Conservation (phyloP, 495 filamentous ascomycete species). For the Aspergillus nidulans region DNA sequence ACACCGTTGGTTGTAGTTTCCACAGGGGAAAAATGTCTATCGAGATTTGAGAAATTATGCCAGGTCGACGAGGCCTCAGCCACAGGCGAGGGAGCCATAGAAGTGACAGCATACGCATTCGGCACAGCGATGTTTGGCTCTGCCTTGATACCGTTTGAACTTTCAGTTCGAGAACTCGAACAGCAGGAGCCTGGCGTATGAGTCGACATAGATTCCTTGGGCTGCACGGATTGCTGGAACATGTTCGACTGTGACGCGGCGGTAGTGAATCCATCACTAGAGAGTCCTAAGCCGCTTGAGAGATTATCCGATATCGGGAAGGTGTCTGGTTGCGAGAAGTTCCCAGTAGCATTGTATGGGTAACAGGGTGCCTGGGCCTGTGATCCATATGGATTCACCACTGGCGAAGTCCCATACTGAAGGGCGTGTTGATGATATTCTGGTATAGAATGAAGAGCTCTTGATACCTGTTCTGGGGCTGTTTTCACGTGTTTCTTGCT, state of each 20-base stretch:
- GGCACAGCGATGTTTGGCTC: background rate
- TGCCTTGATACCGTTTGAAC: background rate
- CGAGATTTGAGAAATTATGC: background rate
- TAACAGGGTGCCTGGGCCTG: background rate
- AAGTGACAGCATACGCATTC: background rate
- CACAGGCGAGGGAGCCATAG: background rate
- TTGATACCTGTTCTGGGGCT: conserved; percentile 25
- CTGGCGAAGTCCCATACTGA: conserved; percentile 18
- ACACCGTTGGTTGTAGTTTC: background rate
- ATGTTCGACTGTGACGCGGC: conserved; percentile 32
- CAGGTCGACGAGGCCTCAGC: background rate
- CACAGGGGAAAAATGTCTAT: conserved; percentile 1
- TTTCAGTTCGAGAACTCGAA: conserved; percentile 14
- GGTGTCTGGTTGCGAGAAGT: background rate
- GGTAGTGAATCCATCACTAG: background rate
- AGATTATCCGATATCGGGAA: background rate
- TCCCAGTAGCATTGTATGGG: background rate
- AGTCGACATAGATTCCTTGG: background rate
- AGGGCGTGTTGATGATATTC: conserved; percentile 12
- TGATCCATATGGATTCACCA: conserved; percentile 10
- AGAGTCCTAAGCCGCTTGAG: background rate
- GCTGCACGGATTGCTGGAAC: conserved; percentile 10
- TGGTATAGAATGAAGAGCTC: conserved; percentile 23
- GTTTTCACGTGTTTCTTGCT: conserved; percentile 22
- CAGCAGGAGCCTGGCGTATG: conserved; percentile 32